These are phyloP conservation scores for Fusarium sp. DNA, from an alignment of 2,329 filamentous ascomycete species.

Conservation along the genomic window DNA sequence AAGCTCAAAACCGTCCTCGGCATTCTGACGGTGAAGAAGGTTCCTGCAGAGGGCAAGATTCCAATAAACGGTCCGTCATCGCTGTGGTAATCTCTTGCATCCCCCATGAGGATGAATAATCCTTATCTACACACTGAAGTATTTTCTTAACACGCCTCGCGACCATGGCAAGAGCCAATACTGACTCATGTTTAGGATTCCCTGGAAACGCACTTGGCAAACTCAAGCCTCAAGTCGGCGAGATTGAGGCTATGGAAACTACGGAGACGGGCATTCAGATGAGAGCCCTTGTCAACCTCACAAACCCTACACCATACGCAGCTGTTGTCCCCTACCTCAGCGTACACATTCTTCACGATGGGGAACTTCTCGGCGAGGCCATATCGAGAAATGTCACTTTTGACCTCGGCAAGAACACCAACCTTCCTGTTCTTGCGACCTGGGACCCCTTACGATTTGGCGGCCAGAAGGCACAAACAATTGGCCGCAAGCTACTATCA, in stretches of 20 bases:
- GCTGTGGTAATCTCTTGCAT: conserved; percentile 53
- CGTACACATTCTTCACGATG: conserved; percentile 80
- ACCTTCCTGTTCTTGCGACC: conserved; percentile 73
- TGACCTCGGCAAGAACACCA: conserved; percentile 76
- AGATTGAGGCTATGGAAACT: conserved; percentile 79
- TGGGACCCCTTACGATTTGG: conserved; percentile 78
- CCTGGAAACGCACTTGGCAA: conserved; percentile 63
- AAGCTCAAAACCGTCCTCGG: conserved; percentile 86
- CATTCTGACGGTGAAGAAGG: conserved; percentile 80
- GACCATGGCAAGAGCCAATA: conserved; percentile 26
- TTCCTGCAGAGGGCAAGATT: conserved; percentile 87
- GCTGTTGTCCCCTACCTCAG: conserved; percentile 84
- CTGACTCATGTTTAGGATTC: conserved; percentile 65
- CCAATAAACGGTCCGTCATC: conserved; percentile 92
- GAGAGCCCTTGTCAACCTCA: conserved; percentile 80
- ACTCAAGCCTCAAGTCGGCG: conserved; percentile 73
- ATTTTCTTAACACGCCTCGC: conserved; percentile 47
- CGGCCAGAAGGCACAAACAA: conserved; percentile 68
- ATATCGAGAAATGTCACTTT: conserved; percentile 73
- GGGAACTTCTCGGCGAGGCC: conserved; percentile 79
- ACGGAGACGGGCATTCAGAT: conserved; percentile 77
- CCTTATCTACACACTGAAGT: conserved; percentile 45
- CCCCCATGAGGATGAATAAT: conserved; percentile 45
- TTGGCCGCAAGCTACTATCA: conserved; percentile 81
- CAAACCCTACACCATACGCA: conserved; percentile 90